These are phyloP conservation scores for Nicotiana benthamiana DNA, from an alignment of 257 asterid species.

Conservation along the genomic window DNA sequence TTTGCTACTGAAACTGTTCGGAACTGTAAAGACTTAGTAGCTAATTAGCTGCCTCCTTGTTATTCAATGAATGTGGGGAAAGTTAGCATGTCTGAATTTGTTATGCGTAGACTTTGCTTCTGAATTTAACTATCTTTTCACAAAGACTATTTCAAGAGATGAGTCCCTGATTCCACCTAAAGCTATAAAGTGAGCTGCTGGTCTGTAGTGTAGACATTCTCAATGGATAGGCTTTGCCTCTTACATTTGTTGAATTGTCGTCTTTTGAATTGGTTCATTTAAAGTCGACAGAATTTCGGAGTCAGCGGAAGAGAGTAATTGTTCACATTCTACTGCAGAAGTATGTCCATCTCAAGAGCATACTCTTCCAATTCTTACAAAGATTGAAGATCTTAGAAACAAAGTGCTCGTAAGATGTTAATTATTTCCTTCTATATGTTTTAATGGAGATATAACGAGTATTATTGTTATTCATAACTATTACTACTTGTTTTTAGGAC, in stretches of 20 bases:
- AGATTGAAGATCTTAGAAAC: constrained; percentile 43
- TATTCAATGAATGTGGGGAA: neutral
- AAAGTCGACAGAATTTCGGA: neutral
- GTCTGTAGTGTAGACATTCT: neutral
- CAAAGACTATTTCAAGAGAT: neutral
- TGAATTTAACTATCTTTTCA: neutral
- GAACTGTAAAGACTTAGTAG: neutral
- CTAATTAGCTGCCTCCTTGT: neutral
- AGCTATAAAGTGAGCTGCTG: neutral
- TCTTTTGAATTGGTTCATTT: neutral
- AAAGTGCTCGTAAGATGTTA: constrained; percentile 49
- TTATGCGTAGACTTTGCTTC: neutral
- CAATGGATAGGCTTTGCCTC: neutral
- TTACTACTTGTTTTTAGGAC: constrained; percentile 6
- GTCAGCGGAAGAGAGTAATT: constrained; percentile 25
- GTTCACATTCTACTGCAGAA: constrained; percentile 33
- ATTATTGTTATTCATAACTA: neutral
- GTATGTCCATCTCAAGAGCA: constrained; percentile 30
- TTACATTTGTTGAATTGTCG: neutral
- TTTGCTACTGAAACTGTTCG: neutral
- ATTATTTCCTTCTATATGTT: neutral
- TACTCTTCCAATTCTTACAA: constrained; percentile 47
- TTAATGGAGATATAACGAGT: neutral
- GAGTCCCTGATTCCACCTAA: neutral
- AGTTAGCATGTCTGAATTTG: neutral